Evolutionary conservation across 306 rosid species (phyloP), one percentile per base, ranked within the genome.

Genomic region (Cicer yamashitae): DNA sequence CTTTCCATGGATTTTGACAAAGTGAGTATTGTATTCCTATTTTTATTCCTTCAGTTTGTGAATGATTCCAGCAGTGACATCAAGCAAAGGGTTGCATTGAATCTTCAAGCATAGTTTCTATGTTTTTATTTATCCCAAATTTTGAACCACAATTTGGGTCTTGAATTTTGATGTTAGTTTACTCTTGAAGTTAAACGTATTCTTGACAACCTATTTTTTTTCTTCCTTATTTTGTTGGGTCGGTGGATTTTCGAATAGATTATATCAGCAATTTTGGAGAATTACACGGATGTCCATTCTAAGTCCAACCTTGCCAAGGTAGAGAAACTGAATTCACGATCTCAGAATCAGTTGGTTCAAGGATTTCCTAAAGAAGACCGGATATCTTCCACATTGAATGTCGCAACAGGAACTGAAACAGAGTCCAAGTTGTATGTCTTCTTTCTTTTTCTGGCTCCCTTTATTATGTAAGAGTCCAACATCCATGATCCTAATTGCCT

Each of bases 1-100:
- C 88, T 94, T 70, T 89, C 93, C 63, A 86, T 90, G 99, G 98
- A 90, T 85, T 85, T 94, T 77, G 99, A 94, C 84, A 84, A 85
- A 62, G 98, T 94, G 88, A 90, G 97, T 84, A 57, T 65, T 77
- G 59, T 72, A 78, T 81, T 45, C 77, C 79, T 48, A 10, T 56
- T 84, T 48, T 40, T 6, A 14, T 74, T 43, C 73, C 74, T 71
- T 66, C 62, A 76, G 44, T 66, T 73, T 63, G 13, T 43, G 61
- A 56, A 67, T 79, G 64, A 77, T 46, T 65, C 77, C 67, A 64
- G 70, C 59, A 75, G 53, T 67, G 80, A 61, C 68, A 45, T 74
- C 17, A 66, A 75, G 34, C 71, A 63, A 74, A 57, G 30, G 37
- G 52, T 71, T 60, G 67, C 65, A 39, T 45, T 63, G 38, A 67